phyloP scores from a whole-genome alignment of 1,139 yeast species.

The Tardiomyces blankii region DNA sequence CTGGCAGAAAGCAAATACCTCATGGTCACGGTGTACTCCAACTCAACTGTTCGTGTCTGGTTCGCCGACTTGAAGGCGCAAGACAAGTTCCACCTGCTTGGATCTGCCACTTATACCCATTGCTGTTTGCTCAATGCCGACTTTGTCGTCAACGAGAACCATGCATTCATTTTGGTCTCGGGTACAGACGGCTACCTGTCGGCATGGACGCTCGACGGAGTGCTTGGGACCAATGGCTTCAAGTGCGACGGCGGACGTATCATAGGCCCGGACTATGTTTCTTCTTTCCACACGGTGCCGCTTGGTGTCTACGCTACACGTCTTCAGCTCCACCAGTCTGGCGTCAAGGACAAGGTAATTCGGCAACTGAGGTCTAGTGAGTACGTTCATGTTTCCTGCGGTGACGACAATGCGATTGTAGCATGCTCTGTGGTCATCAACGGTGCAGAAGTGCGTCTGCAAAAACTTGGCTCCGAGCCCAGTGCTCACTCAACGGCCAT shows the following conservation, averaged over 20 bases:
- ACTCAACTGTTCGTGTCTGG: conserved; percentile 67
- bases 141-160: conserved; percentile 28
- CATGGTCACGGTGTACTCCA: conserved; percentile 68
- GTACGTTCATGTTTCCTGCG: conserved; percentile 55
- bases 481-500: conserved; percentile 82
- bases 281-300: no score
- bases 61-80: conserved; percentile 35
- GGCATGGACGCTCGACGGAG: conserved; percentile 35
- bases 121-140: conserved; percentile 66
- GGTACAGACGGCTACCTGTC: conserved; percentile 79
- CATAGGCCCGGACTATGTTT: no score
- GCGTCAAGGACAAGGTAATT: conserved; percentile 46
- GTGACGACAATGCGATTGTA: conserved; percentile 78
- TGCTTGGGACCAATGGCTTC: neutral
- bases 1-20: conserved; percentile 32
- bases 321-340: conserved; percentile 69
- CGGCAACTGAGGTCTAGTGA: neutral
- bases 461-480: conserved; percentile 27
- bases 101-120: conserved; percentile 46
- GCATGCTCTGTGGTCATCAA: conserved; percentile 28
- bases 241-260: neutral
- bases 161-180: conserved; percentile 38
- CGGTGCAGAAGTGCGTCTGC: conserved; percentile 13
- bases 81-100: conserved; percentile 33
- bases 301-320: conserved; percentile 22